A percentile compares a stretch with the other conserved stretches of the same genome.
These are phyloP conservation scores for Penicillium parvum DNA, from an alignment of 495 filamentous ascomycete genomes.

Conservation along the genomic window DNA sequence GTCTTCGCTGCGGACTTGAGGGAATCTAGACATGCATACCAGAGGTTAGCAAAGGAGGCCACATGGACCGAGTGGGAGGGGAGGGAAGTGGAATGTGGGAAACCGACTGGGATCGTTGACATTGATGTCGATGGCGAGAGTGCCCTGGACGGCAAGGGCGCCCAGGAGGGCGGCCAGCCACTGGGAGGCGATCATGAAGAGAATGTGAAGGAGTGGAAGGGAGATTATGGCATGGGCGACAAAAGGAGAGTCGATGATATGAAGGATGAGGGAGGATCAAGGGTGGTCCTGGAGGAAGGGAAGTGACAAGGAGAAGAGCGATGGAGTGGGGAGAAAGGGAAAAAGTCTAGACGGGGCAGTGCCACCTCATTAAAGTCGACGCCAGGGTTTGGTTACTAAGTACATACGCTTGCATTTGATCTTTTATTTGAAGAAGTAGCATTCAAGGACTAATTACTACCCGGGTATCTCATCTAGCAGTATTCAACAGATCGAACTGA, in stretches of 20 bases:
- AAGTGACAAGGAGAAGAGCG: neutral
- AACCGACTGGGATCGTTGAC: slow-evolving; percentile 31
- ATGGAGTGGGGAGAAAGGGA: no score
- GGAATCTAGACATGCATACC: slow-evolving; percentile 39
- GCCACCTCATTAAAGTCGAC: no score
- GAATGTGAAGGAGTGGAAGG: slow-evolving; percentile 13
- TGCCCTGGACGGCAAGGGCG: slow-evolving; percentile 23
- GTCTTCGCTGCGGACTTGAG: slow-evolving; percentile 57
- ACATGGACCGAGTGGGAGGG: neutral
- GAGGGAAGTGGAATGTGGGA: neutral
- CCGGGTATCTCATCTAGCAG: no score
- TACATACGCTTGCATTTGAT: no score
- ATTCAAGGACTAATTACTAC: no score
- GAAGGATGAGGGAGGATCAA: slow-evolving; percentile 3
- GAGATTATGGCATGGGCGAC: slow-evolving; percentile 7
- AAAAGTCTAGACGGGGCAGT: no score
- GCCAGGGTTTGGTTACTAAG: no score
- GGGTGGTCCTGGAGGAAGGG: slow-evolving; percentile 1
- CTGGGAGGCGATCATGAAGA: slow-evolving; percentile 21
- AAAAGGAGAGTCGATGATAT: neutral
- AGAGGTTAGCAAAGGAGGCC: neutral
- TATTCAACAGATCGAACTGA: no score
- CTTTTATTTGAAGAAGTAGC: no score
- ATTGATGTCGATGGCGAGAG: slow-evolving; percentile 30
- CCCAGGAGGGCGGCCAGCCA: slow-evolving; percentile 25